phyloP scores from a whole-genome alignment of 2,329 filamentous ascomycete species.

The Apiospora saccharicola region DNA sequence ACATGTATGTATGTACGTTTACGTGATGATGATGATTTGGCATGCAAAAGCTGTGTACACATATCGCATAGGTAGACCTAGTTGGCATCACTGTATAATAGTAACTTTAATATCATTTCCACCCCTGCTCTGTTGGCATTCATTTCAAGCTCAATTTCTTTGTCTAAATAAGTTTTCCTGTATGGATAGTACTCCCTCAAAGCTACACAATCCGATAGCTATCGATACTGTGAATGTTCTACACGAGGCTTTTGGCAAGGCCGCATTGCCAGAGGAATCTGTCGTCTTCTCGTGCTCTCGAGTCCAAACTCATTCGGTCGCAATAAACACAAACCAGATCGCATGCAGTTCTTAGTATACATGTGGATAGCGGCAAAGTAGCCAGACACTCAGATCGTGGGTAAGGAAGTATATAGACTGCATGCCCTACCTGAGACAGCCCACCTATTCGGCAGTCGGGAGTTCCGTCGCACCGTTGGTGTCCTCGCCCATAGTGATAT shows the following conservation, averaged over 20 bases:
- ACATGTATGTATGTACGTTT: neutral
- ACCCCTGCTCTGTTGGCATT: neutral
- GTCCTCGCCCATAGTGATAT: conserved; percentile 21
- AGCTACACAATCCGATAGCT: neutral
- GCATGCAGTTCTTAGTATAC: neutral
- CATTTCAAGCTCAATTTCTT: neutral
- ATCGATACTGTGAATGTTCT: neutral
- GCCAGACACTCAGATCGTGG: neutral
- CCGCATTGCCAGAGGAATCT: neutral
- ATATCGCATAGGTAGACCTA: neutral
- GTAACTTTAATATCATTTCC: neutral
- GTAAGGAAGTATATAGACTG: conserved; percentile 16
- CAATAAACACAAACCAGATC: neutral
- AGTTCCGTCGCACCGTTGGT: conserved; percentile 1
- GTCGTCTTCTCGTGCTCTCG: neutral
- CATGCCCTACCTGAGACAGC: conserved; percentile 10
- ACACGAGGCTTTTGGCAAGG: neutral
- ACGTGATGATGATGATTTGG: neutral
- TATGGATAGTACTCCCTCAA: neutral
- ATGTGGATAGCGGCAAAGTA: neutral
- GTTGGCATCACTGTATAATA: neutral
- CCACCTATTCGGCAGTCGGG: neutral
- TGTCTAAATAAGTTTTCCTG: neutral
- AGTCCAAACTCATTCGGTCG: neutral
- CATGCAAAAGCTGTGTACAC: neutral